Conservation (phyloP, 2,329 filamentous ascomycete species). For the Neophaeococcomyces mojaviensis region DNA sequence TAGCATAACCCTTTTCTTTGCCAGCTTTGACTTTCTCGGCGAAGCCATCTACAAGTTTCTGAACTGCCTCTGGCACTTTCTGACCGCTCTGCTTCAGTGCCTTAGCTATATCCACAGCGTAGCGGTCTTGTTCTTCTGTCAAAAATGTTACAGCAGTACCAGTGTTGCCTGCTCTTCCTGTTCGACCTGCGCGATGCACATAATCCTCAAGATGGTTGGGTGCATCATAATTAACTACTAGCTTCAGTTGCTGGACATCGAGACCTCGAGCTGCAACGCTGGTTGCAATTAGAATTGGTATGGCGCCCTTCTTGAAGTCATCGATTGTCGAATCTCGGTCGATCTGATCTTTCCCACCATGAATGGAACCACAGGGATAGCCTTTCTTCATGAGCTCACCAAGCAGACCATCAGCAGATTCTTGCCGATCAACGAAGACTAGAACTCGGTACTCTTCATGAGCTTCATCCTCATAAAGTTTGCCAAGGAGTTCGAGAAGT, state of each 20-base stretch:
- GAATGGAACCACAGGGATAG: slow-evolving; percentile 87
- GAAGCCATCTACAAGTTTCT: slow-evolving; percentile 59
- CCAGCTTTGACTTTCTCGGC: slow-evolving; percentile 86
- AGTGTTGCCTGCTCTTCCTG: slow-evolving; percentile 86
- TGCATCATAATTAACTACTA: slow-evolving; percentile 92
- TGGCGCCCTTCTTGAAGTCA: slow-evolving; percentile 85
- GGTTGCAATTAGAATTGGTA: slow-evolving; percentile 86
- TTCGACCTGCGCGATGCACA: slow-evolving; percentile 87
- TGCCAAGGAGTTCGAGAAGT: slow-evolving; percentile 76
- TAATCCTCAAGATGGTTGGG: slow-evolving; percentile 96
- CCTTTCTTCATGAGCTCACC: slow-evolving; percentile 74
- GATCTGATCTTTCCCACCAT: slow-evolving; percentile 87
- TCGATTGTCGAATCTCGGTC: slow-evolving; percentile 87
- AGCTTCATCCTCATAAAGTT: slow-evolving; percentile 62
- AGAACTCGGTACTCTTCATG: slow-evolving; percentile 86
- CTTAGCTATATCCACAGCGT: slow-evolving; percentile 78
- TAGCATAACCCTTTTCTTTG: slow-evolving; percentile 74
- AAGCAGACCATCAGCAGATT: slow-evolving; percentile 74
- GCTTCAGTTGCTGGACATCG: slow-evolving; percentile 90
- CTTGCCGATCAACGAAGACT: slow-evolving; percentile 87
- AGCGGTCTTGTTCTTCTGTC: slow-evolving; percentile 84
- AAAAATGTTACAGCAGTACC: slow-evolving; percentile 93
- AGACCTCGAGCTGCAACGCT: slow-evolving; percentile 91
- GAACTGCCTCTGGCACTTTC: slow-evolving; percentile 62
- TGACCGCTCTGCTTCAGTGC: slow-evolving; percentile 89